Conservation (phyloP, 768 basidiomycete species). For the Hysterangium stoloniferum region DNA sequence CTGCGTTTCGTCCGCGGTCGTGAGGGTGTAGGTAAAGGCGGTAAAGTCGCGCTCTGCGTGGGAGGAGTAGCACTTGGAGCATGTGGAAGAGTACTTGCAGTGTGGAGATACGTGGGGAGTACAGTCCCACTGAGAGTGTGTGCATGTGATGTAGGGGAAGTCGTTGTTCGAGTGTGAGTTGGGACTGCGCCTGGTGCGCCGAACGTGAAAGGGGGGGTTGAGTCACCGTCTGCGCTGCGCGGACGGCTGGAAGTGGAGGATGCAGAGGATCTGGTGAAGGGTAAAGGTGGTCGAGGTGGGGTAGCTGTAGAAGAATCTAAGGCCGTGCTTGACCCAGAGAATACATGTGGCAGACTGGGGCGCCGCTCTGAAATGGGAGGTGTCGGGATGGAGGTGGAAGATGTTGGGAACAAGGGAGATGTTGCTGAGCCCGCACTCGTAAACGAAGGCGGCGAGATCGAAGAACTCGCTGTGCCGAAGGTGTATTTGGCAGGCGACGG, state of each 20-base stretch:
- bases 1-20: constrained; percentile 16
- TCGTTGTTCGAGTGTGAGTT: too few species aligned
- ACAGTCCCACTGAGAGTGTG: background rate
- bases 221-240: background rate
- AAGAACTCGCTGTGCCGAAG: constrained; percentile 4
- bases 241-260: background rate
- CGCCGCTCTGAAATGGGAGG: constrained; percentile 1
- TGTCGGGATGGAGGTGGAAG: background rate
- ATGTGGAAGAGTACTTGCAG: background rate
- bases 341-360: constrained; percentile 4
- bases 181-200: background rate
- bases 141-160: background rate
- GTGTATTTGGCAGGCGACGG: constrained; percentile 4
- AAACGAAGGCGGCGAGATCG: background rate
- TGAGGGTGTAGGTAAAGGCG: background rate
- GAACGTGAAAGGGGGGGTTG: background rate
- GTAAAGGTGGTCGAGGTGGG: background rate
- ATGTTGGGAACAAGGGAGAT: too few species aligned
- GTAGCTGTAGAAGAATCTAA: background rate
- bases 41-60: constrained; percentile 3
- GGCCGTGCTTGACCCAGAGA: background rate
- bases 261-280: background rate
- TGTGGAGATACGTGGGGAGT: background rate
- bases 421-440: background rate
- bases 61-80: background rate